Base-by-base conservation (phyloP, 2,329 filamentous ascomycete species). In the Alternaria arborescens region DNA sequence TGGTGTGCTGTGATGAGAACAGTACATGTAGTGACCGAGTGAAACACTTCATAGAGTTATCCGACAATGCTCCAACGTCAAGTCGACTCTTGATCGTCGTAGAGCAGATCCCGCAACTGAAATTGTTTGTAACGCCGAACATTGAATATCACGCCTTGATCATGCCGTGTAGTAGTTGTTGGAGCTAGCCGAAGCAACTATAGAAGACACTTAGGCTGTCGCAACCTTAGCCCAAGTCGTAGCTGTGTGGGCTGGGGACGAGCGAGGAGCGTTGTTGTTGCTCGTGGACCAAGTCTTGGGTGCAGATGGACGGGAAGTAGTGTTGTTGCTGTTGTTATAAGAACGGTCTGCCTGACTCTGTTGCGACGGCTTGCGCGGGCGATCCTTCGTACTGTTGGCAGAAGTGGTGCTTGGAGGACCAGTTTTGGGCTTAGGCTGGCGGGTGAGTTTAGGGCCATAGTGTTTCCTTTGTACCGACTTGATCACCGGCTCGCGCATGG, bases 351-450 rank as follows among this genome's bases (percentile, higher is more conserved):
- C 64, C 58, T 74, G 70, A 40, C 66, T 60, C 55, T 74, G 72
- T 47, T 75, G 71, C 16, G 75, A 72, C 8, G 72, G 64, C 58
- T 78, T 78, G 26, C 74, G 71, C 22, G 69, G 55, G 24, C 72
- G 72, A 12, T 71, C 68, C 40, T 73, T 78, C 40, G 66, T 52
- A 51, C 58, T 57, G 16, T 52, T 59, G n/a, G 58, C 57, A 47
- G 70, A 52, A 22, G 67, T 55, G 12, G 64, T 69, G 55, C 63
- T 68, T 10, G 66, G 60, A 2, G 62, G 66, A 58, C 58, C 67
- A 52, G 62, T 71, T 60, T 74, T 75, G 12, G 69, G 65, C 61
- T 76, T 77, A 58, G 43, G 54, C 46, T 67, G 62, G 22, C 50
- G 50, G 32, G 56, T 63, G 7, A 59, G 57, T 54, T 67, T 71